Conservation (phyloP, 2,329 filamentous ascomycete genomes). For the Alternaria brassicicola region DNA sequence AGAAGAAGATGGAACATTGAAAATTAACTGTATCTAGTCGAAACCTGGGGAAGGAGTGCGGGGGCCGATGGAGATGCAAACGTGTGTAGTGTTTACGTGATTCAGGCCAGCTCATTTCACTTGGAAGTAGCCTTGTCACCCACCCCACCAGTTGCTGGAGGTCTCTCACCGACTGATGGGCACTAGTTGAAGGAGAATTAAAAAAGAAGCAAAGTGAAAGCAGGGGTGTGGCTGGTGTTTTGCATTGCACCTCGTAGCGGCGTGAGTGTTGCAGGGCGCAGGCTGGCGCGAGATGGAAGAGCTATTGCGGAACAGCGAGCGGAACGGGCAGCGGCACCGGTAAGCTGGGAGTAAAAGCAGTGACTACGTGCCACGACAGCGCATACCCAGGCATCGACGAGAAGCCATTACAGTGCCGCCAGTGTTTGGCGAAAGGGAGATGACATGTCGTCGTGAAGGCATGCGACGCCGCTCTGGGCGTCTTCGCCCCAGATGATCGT, state of each 20-base stretch:
- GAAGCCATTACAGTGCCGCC: slow-evolving; percentile 5
- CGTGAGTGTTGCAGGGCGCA: slow-evolving; percentile 9
- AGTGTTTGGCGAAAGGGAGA: slow-evolving; percentile 2
- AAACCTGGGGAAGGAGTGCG: slow-evolving; percentile 1
- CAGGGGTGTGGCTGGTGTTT: neutral
- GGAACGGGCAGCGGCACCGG: slow-evolving; percentile 18
- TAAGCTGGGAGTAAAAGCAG: slow-evolving; percentile 5
- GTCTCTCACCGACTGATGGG: neutral
- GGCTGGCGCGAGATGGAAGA: slow-evolving; percentile 11
- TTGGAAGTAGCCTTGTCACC: slow-evolving; percentile 19
- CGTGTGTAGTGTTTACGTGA: slow-evolving; percentile 5
- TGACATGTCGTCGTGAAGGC: neutral
- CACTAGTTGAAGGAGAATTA: neutral
- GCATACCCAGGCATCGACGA: neutral
- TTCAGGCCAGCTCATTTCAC: slow-evolving; percentile 9
- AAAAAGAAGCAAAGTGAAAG: neutral
- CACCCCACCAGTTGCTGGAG: slow-evolving; percentile 4
- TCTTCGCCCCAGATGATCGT: slow-evolving; percentile 16
- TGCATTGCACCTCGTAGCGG: slow-evolving; percentile 1
- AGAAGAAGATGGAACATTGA: neutral
- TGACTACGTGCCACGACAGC: slow-evolving; percentile 17
- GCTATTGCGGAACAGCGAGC: slow-evolving; percentile 11
- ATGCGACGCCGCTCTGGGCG: slow-evolving; percentile 11
- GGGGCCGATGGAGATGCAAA: slow-evolving; percentile 8
- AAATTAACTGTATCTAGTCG: slow-evolving; percentile 14